phyloP scores from a whole-genome alignment of 139 green algal species.

The Picocystis salinarum region DNA sequence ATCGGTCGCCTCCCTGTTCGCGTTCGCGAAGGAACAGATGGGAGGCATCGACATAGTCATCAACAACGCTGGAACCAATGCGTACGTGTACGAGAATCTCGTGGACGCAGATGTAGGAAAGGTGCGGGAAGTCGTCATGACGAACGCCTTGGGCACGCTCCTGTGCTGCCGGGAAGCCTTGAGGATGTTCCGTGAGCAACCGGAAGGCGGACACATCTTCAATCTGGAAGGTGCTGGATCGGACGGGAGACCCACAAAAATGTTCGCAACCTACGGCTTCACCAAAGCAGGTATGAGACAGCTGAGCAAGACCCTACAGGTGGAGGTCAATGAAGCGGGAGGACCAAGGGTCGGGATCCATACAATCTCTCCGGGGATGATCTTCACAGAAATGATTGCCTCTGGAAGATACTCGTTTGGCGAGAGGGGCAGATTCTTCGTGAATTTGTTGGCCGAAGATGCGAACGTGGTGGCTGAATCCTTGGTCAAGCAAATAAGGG shows the following conservation, averaged over 20 bases:
- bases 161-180: constrained; percentile 68
- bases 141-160: constrained; percentile 81
- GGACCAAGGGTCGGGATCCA: constrained; percentile 27
- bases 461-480: constrained; percentile 39
- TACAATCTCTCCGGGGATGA: constrained; percentile 67
- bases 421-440: constrained; percentile 70
- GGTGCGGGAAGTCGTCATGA: constrained; percentile 61
- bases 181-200: constrained; percentile 57
- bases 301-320: constrained; percentile 36
- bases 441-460: constrained; percentile 77
- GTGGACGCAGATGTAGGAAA: constrained; percentile 37
- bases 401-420: constrained; percentile 36
- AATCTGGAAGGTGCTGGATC: constrained; percentile 66
- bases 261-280: constrained; percentile 76
- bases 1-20: constrained; percentile 39
- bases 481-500: constrained; percentile 62
- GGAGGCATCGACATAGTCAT: constrained; percentile 58
- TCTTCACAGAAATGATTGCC: constrained; percentile 81
- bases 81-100: constrained; percentile 59
- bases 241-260: constrained; percentile 46
- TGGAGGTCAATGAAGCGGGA: constrained; percentile 26
- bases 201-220: constrained; percentile 64
- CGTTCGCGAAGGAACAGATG: constrained; percentile 28
- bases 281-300: constrained; percentile 77
- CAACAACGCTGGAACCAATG: constrained; percentile 73